Base-by-base conservation (phyloP, 1,284 basidiomycete species). In the Marasmius tenuissimus region DNA sequence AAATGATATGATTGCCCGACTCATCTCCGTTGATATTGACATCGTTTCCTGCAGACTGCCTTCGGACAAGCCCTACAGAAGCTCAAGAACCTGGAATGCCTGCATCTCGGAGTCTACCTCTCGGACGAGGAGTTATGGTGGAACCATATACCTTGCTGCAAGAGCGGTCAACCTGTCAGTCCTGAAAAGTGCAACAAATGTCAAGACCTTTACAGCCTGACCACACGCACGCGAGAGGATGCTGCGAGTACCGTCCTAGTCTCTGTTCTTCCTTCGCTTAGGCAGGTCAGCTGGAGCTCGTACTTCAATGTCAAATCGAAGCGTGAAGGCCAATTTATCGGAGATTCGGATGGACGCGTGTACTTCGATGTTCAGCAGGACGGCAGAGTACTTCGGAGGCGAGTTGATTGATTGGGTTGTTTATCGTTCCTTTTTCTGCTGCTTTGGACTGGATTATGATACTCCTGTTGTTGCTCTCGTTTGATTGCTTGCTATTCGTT, bases 101-200 rank as follows among this genome's bases (percentile, higher is more conserved):
- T 91, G 12, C 81, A 83, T 64, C 74, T 91, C 40, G 88, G 88
- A 0, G 73, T 87, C 63, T 85, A 82, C 66, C 80, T 87, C 14
- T 86, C 85, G 0, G 75, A 79, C 56, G 76, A 79, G 56, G 73
- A 75, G 20, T 70, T 83, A 55, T 66, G 84, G 37, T 72, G 75
- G 64, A 66, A 73, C 10, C 83, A 85, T 60, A 72, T 85, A 34
- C 16, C 37, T 8, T 50, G 58, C 9, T 63, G 57, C 63, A 68
- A 70, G 14, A 78, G 83, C 57, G 67, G 62, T 33, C 35, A 60
- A 65, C 39, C 62, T 65, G 60, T 70, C 57, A 71, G 71, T 12
- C 76, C 77, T 3, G 70, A 73, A 40, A 57, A 64, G 27, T 81
- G 80, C 66, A 40, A 55, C 7, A 49, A 65, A 6, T 81, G 81